Evolutionary conservation across 2,329 filamentous ascomycete genomes (phyloP).

Genomic region (Aspergillus sergii): DNA sequence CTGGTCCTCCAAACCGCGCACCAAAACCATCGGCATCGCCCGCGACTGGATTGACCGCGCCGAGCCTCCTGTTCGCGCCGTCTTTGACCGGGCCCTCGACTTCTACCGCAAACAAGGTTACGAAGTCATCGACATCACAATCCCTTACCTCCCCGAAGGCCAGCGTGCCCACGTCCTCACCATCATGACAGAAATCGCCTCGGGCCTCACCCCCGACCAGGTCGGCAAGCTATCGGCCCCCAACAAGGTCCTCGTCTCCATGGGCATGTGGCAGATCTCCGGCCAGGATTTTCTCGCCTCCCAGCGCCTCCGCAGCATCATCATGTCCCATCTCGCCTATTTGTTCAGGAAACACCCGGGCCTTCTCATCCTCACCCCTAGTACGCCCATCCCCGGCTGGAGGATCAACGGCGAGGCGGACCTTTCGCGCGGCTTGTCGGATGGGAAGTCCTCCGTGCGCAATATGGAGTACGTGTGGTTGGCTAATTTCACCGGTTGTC

Average conservation of each 20-base stretch:
- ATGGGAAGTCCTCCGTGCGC: conserved; percentile 71
- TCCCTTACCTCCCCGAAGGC: conserved; percentile 65
- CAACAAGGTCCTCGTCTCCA: conserved; percentile 70
- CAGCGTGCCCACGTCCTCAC: conserved; percentile 77
- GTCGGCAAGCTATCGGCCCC: conserved; percentile 62
- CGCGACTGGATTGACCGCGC: conserved; percentile 70
- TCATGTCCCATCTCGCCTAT: conserved; percentile 77
- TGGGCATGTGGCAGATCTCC: conserved; percentile 63
- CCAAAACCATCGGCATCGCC: conserved; percentile 69
- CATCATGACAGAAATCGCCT: conserved; percentile 73
- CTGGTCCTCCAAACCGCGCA: conserved; percentile 20
- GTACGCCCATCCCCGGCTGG: conserved; percentile 76
- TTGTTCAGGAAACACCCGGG: conserved; percentile 73
- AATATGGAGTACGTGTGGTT: conserved; percentile 87
- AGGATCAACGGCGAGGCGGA: conserved; percentile 63
- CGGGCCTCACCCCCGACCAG: conserved; percentile 51
- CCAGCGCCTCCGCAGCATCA: conserved; percentile 70
- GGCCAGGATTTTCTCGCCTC: conserved; percentile 72
- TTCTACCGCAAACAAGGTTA: conserved; percentile 50
- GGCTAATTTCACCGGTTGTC: conserved; percentile 79
- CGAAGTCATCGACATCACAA: conserved; percentile 50
- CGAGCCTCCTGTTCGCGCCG: conserved; percentile 62
- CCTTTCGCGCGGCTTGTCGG: conserved; percentile 64
- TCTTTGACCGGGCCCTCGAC: conserved; percentile 65
- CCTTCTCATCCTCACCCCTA: conserved; percentile 77